These are phyloP conservation scores for Alternaria conjuncta DNA, from an alignment of 2,329 filamentous ascomycete genomes.

Conservation along the genomic window DNA sequence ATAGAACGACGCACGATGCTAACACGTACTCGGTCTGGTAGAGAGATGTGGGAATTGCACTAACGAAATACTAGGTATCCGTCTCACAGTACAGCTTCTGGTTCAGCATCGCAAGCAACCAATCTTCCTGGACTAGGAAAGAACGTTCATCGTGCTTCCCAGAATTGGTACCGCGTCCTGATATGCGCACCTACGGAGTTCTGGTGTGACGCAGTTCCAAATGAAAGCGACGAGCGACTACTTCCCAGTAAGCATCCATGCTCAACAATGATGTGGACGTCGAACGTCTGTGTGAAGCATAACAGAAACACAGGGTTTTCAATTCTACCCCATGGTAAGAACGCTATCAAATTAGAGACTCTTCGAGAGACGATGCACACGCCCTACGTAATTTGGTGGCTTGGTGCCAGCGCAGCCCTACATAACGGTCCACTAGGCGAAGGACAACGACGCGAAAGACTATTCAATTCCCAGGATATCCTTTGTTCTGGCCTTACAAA, in stretches of 20 bases:
- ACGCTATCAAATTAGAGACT: not conserved
- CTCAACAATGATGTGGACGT: not conserved
- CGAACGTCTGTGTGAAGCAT: not conserved
- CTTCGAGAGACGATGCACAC: slow-evolving; percentile 4
- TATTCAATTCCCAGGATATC: not conserved
- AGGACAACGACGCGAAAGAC: not conserved
- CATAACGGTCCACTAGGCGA: not conserved
- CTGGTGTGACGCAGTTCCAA: not conserved
- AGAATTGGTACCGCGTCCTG: not conserved
- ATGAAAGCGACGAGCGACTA: not conserved
- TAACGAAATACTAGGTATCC: not conserved
- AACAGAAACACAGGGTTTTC: not conserved
- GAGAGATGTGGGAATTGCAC: not conserved
- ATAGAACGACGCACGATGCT: not conserved
- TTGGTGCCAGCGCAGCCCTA: not conserved
- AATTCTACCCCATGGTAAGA: not conserved
- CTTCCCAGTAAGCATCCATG: not conserved
- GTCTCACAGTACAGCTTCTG: not conserved
- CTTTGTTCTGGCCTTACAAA: not conserved
- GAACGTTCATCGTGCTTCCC: not conserved
- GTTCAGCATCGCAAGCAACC: not conserved
- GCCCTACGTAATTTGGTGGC: slow-evolving; percentile 12
- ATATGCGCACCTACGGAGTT: not conserved
- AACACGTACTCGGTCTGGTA: not conserved
- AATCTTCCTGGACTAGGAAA: not conserved